Conservation (phyloP, 2,329 filamentous ascomycete species). For the Epichloe scottii region DNA sequence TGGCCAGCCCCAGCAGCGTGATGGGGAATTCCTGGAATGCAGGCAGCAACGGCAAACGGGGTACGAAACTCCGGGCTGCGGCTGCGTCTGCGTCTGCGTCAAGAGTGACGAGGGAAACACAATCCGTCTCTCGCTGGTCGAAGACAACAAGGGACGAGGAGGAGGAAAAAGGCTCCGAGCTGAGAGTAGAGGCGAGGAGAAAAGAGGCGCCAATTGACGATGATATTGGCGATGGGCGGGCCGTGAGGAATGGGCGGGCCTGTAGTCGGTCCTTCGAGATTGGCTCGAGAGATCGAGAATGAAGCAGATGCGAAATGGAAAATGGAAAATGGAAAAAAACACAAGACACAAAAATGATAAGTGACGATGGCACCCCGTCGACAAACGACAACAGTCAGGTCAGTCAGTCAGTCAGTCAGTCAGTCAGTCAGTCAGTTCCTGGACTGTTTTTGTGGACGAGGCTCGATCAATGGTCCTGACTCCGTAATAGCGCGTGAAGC, state of each 20-base stretch:
- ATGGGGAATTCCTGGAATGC: not conserved
- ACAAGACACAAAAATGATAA: too few species aligned
- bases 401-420: too few species aligned
- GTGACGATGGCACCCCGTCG: too few species aligned
- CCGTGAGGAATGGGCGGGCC: not conserved
- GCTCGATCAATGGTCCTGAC: not conserved
- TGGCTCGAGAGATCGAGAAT: too few species aligned
- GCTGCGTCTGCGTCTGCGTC: not conserved
- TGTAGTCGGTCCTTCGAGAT: too few species aligned
- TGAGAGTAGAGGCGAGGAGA: not conserved
- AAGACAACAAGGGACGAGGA: not conserved
- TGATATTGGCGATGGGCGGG: not conserved
- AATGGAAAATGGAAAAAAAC: too few species aligned
- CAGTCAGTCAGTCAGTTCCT: too few species aligned
- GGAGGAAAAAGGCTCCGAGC: not conserved
- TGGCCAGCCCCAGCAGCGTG: not conserved
- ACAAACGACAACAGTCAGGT: not conserved
- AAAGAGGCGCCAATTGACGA: not conserved
- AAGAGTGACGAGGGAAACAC: not conserved
- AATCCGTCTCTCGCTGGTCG: too few species aligned
- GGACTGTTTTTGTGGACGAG: not conserved
- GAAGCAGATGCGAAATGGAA: too few species aligned
- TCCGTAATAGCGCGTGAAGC: not conserved
- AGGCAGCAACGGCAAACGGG: not conserved
- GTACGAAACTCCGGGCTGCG: not conserved